Base-by-base conservation (phyloP, 805 yeast genomes). In the Maudiozyma barnettii region DNA sequence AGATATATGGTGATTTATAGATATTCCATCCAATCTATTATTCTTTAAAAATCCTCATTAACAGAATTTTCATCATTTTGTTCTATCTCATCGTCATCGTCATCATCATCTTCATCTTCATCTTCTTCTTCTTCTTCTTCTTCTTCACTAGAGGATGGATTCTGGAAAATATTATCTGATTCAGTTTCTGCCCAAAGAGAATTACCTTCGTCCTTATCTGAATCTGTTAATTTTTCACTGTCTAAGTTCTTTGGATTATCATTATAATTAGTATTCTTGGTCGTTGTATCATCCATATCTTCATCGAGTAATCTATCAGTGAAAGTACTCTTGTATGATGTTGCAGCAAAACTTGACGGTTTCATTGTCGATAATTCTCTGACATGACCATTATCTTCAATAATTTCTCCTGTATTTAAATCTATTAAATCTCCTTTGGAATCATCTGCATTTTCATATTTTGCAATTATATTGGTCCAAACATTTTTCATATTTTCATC, bases 351-450 rank as follows among this genome's bases (percentile, higher is more conserved):
- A 8, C n/a, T 9, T 7, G 18, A 14, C 4, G 2, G 18, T n/a
- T 16, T 16, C 36, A 33, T 14, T 33, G 16, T 14, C 6, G 45
- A 4, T 51, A 82, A 55, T 2, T 81, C 74, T 48, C 75, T 64
- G 20, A 85, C 54, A 61, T 85, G 95, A 2, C 95, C 95, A 45
- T 77, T 73, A 55, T 85, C 89, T 30, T 69, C 75, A 1, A 80
- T 61, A 1, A 85, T 74, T 47, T 74, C 70, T 0, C 91, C 90
- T 0, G 88, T 78, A 9, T 60, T 57, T 20, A 85, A 56, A 58
- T 85, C 89, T n/a, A 81, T 65, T 21, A 79, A 70, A 58, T 81
- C 89, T 36, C 84, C 82, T 13, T 21, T 22, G 45, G 79, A 80
- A 16, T 69, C 68, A 4, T 68, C 67, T 31, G 74, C 74, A 44